Conservation (phyloP, 1,139 yeast species). For the Kodamaea suecica region DNA sequence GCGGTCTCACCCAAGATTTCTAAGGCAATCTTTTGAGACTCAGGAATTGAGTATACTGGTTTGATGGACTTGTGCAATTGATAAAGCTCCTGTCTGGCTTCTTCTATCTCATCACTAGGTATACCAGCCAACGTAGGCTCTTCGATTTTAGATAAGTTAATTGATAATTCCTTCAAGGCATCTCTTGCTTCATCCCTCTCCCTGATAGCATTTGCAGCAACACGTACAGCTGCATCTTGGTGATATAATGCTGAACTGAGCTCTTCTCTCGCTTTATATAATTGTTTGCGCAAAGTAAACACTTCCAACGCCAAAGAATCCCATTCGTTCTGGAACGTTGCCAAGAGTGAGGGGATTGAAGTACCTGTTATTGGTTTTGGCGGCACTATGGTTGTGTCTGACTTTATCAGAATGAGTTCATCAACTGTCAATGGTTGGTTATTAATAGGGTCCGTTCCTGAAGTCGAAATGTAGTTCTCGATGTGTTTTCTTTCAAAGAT, state of each 20-base stretch:
- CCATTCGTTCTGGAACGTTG: conserved; percentile 85
- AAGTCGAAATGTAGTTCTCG: conserved; percentile 58
- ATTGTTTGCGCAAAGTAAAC: conserved; percentile 70
- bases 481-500: conserved; percentile 67
- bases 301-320: conserved; percentile 83
- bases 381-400: conserved; percentile 25
- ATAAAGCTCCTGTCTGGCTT: conserved; percentile 39
- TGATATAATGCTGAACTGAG: conserved; percentile 74
- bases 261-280: conserved; percentile 65
- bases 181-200: conserved; percentile 72
- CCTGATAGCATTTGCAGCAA: conserved; percentile 67
- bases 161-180: conserved; percentile 52
- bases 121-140: conserved; percentile 11
- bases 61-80: conserved; percentile 43
- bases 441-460: conserved; percentile 74
- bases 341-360: conserved; percentile 75
- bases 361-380: conserved; percentile 53
- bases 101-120: conserved; percentile 25
- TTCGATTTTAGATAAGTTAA: conserved; percentile 23
- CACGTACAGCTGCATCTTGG: conserved; percentile 87
- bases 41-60: conserved; percentile 26
- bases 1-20: conserved; percentile 12
- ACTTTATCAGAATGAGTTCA: conserved; percentile 54
- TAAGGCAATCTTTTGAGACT: conserved; percentile 16
- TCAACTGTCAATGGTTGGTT: conserved; percentile 56